A percentile compares a stretch with the other conserved stretches of the same genome.
phyloP scores from a whole-genome alignment of 331 rosid genomes.

The Rosa hybrid region DNA sequence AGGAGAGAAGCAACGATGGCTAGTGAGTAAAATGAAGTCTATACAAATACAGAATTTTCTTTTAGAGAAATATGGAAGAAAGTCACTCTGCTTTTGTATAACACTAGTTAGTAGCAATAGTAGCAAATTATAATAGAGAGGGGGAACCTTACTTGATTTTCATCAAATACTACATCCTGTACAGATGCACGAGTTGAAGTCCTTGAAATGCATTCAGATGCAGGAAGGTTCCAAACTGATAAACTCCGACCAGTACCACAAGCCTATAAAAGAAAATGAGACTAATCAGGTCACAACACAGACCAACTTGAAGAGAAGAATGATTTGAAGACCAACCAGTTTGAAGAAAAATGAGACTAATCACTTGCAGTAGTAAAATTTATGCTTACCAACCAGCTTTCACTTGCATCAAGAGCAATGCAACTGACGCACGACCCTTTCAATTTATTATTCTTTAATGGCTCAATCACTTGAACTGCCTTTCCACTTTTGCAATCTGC shows the following conservation, averaged over 20 bases:
- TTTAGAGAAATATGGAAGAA: background rate
- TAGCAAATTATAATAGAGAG: background rate
- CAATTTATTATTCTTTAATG: conserved; percentile 52
- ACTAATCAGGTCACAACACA: conserved; percentile 8
- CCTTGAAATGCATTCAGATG: conserved; percentile 73
- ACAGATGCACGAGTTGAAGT: conserved; percentile 58
- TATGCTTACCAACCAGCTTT: conserved; percentile 92
- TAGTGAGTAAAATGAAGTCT: background rate
- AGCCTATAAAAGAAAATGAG: conserved; percentile 46
- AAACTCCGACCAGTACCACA: conserved; percentile 76
- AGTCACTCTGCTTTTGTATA: background rate
- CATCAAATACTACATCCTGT: conserved; percentile 78
- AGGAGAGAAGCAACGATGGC: background rate
- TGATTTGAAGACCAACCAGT: conserved; percentile 14
- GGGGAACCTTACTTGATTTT: conserved; percentile 64
- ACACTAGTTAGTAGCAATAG: background rate
- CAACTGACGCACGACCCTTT: conserved; percentile 72
- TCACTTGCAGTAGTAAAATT: conserved; percentile 8
- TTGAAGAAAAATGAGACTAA: conserved; percentile 19
- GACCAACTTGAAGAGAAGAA: conserved; percentile 30
- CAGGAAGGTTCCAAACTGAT: conserved; percentile 91
- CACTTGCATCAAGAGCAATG: conserved; percentile 81
- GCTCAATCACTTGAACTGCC: conserved; percentile 65
- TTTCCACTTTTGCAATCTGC: conserved; percentile 90
- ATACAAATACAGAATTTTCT: background rate